Percentiles rank a stretch among this genome's conserved stretches.
These are phyloP conservation scores for Hemerocallis citrina DNA, from an alignment of 106 monocot genomes.

Conservation along the genomic window DNA sequence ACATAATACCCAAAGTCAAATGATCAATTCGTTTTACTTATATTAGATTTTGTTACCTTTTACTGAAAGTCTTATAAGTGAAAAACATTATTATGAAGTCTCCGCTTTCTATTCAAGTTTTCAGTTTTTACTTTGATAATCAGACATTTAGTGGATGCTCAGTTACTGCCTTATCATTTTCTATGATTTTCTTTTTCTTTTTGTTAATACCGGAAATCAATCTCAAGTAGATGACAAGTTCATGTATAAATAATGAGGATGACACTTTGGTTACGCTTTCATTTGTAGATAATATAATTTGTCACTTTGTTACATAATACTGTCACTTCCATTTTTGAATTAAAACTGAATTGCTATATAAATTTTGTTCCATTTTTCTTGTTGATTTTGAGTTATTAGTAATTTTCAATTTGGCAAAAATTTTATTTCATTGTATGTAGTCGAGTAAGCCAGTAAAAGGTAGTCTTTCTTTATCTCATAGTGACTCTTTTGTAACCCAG, in stretches of 20 bases:
- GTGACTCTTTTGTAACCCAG: neutral
- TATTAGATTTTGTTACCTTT: neutral
- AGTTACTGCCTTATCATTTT: neutral
- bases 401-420: neutral
- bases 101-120: neutral
- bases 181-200: neutral
- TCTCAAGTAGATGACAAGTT: too few species aligned
- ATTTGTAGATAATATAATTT: too few species aligned
- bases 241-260: too few species aligned
- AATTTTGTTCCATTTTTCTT: neutral
- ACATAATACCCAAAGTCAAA: too few species aligned
- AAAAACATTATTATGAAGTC: neutral
- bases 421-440: neutral
- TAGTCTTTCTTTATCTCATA: neutral
- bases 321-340: too few species aligned
- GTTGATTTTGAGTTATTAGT: neutral
- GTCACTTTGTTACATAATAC: too few species aligned
- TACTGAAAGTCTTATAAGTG: neutral
- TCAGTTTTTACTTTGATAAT: too few species aligned
- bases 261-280: too few species aligned
- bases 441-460: neutral
- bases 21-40: neutral
- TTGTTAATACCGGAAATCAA: neutral
- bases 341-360: neutral
- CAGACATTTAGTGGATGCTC: neutral